A percentile compares a stretch with the other conserved stretches of the same genome.
These are phyloP conservation scores for Saturnispora sanitii DNA, from an alignment of 805 yeast species.

Conservation along the genomic window DNA sequence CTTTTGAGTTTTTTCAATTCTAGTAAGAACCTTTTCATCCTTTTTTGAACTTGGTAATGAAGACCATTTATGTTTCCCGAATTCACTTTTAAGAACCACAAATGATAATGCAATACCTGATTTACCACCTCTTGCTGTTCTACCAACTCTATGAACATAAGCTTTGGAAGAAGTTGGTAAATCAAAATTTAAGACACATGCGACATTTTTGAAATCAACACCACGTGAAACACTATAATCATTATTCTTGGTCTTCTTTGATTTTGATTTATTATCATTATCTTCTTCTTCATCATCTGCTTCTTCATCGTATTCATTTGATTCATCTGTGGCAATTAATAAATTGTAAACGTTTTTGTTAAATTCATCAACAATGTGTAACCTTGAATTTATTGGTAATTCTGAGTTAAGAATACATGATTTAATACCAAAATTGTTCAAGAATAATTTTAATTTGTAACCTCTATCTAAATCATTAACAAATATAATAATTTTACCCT, in stretches of 20 bases:
- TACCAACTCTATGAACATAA: slow-evolving; percentile 88
- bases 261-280: slow-evolving; percentile 26
- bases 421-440: slow-evolving; percentile 90
- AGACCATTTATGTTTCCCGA: slow-evolving; percentile 84
- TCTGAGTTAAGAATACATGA: slow-evolving; percentile 87
- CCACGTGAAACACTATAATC: slow-evolving; percentile 97
- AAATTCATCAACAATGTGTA: slow-evolving; percentile 92
- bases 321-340: slow-evolving; percentile 92
- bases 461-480: slow-evolving; percentile 95
- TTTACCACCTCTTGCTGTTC: slow-evolving; percentile 97
- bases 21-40: slow-evolving; percentile 76
- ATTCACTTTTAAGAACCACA: slow-evolving; percentile 72
- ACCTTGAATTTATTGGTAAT: slow-evolving; percentile 82
- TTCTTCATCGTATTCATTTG: slow-evolving; percentile 43
- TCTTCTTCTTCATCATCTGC: slow-evolving; percentile 24
- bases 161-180: slow-evolving; percentile 82
- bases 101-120: slow-evolving; percentile 92
- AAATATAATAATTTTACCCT: slow-evolving; percentile 84
- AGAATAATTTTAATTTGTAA: slow-evolving; percentile 77
- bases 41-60: slow-evolving; percentile 56
- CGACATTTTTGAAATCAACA: slow-evolving; percentile 90
- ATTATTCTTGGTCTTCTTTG: slow-evolving; percentile 26
- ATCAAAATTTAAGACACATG: slow-evolving; percentile 93
- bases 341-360: slow-evolving; percentile 81
- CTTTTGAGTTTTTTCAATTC: slow-evolving; percentile 69